Evolutionary conservation across 1,284 basidiomycete genomes (phyloP).

Genomic region (Pholiota adiposa): DNA sequence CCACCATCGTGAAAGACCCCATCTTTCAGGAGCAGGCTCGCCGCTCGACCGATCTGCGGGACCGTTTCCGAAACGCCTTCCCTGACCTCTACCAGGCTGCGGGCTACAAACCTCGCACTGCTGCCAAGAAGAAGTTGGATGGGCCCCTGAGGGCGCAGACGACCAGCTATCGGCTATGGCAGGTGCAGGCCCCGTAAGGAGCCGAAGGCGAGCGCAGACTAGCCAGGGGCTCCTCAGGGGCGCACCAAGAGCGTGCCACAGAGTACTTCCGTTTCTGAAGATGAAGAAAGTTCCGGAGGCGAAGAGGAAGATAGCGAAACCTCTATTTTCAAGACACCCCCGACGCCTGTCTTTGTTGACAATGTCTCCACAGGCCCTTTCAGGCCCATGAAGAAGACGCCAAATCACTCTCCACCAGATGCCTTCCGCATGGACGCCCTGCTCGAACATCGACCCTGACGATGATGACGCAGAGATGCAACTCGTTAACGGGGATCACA

Average conservation of each 20-base stretch:
- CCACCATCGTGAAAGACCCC: constrained; percentile 86
- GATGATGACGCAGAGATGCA: constrained; percentile 49
- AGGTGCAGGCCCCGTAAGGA: constrained; percentile 58
- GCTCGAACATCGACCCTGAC: constrained; percentile 8
- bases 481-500: constrained; percentile 52
- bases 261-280: constrained; percentile 70
- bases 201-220: constrained; percentile 64
- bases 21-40: constrained; percentile 81
- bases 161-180: constrained; percentile 23
- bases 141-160: constrained; percentile 23
- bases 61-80: constrained; percentile 89
- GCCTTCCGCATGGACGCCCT: constrained; percentile 15
- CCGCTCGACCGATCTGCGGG: constrained; percentile 83
- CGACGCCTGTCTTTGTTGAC: constrained; percentile 32
- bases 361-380: constrained; percentile 33
- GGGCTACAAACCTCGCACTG: constrained; percentile 79
- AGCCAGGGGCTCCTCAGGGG: constrained; percentile 68
- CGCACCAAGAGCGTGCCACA: constrained; percentile 80
- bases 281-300: constrained; percentile 68
- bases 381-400: constrained; percentile 30
- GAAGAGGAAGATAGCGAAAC: constrained; percentile 46
- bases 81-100: constrained; percentile 85
- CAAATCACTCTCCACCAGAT: constrained; percentile 7
- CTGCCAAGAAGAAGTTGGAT: constrained; percentile 42
- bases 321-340: constrained; percentile 41